These are phyloP conservation scores for Polytrichum formosum DNA, from an alignment of 225 moss, liverwort and hornwort genomes.

Conservation along the genomic window DNA sequence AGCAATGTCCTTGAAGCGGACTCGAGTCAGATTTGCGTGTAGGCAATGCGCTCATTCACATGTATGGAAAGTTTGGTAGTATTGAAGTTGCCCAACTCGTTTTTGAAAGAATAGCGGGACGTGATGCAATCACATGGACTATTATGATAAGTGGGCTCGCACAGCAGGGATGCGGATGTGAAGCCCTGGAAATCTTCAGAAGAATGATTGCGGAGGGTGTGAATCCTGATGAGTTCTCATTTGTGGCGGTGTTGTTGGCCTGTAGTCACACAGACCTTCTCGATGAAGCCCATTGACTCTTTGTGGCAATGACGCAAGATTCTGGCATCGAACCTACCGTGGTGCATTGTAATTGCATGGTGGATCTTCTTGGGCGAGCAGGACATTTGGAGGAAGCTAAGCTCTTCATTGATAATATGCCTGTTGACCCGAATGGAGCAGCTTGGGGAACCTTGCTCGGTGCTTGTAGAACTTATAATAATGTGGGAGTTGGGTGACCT, in stretches of 20 bases:
- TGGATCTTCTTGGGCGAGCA: too few relatives aligned
- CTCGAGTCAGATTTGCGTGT: background rate
- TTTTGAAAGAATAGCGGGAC: too few relatives aligned
- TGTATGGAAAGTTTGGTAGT: too few relatives aligned
- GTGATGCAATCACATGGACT: too few relatives aligned
- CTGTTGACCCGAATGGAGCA: background rate
- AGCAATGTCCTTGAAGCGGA: background rate
- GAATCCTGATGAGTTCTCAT: too few relatives aligned
- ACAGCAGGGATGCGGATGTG: background rate
- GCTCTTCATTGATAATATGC: background rate
- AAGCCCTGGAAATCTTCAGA: background rate
- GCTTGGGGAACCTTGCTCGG: background rate
- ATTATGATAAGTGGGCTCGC: background rate
- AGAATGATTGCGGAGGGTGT: background rate
- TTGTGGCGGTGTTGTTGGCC: too few relatives aligned
- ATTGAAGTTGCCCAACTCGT: too few relatives aligned
- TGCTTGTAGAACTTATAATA: conserved; percentile 1
- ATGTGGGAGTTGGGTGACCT: conserved; percentile 1
- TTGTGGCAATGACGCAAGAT: background rate
- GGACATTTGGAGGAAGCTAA: background rate
- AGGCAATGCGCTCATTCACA: too few relatives aligned
- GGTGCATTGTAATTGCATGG: background rate
- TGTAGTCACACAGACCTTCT: background rate
- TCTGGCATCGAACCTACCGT: background rate
- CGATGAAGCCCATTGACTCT: background rate